These are phyloP conservation scores for Eimeria acervulina DNA, from an alignment of 169 alveolate species.

Conservation along the genomic window DNA sequence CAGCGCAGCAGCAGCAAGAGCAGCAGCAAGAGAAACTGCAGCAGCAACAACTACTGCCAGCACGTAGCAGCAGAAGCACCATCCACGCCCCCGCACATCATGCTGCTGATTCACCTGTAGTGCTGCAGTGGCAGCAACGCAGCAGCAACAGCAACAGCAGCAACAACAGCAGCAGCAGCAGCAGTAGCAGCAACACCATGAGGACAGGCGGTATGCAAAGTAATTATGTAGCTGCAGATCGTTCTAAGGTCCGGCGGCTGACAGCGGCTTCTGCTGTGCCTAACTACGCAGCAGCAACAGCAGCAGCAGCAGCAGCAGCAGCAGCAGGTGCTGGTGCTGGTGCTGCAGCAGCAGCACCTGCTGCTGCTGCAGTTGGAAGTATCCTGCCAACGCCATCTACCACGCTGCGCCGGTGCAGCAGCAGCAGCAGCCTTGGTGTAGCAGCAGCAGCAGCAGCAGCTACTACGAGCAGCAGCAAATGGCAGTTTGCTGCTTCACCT, in stretches of 20 bases:
- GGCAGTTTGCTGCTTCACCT: neutral
- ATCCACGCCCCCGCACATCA: neutral
- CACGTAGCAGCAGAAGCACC: neutral
- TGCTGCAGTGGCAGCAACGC: neutral
- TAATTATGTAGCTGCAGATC: neutral
- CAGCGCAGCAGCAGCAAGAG: neutral
- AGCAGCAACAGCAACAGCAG: neutral
- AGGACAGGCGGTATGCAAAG: neutral
- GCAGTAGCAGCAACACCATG: neutral
- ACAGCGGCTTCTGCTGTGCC: neutral
- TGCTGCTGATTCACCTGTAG: neutral
- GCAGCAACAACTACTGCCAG: neutral
- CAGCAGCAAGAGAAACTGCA: neutral
- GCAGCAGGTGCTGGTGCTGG: neutral
- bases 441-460: constrained; percentile 44
- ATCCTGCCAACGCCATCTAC: neutral
- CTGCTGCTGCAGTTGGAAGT: neutral
- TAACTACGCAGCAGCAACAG: constrained; percentile 5
- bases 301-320: constrained; percentile 27
- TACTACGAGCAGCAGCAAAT: neutral
- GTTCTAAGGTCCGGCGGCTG: neutral
- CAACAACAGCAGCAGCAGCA: constrained; percentile 14
- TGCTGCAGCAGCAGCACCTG: too few species aligned
- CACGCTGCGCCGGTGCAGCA: neutral
- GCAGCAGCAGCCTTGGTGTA: constrained; percentile 3